A percentile compares a stretch with the other conserved stretches of the same genome.
phyloP scores from a whole-genome alignment of 768 basidiomycete species.

The Amanita pseudoporphyria region DNA sequence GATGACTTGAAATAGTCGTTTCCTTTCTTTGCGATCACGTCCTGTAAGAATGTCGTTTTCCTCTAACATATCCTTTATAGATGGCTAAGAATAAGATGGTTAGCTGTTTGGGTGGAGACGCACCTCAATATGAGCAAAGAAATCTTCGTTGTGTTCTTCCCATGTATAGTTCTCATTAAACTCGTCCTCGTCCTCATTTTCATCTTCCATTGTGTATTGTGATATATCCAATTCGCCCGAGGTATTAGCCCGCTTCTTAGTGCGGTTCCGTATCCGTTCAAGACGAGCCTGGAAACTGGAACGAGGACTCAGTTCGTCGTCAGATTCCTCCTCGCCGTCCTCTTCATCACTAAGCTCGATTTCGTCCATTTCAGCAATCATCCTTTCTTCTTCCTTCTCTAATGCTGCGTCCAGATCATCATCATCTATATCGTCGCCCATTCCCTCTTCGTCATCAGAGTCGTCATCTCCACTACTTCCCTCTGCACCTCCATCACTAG shows the following conservation, averaged over 20 bases:
- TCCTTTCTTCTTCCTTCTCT: constrained; percentile 27
- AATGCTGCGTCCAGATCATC: constrained; percentile 16
- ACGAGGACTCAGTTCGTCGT: constrained; percentile 28
- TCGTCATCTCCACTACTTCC: constrained; percentile 25
- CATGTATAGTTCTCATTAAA: constrained; percentile 16
- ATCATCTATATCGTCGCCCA: too few species aligned
- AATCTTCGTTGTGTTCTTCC: constrained; percentile 50
- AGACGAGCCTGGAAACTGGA: constrained; percentile 38
- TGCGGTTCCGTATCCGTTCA: constrained; percentile 25
- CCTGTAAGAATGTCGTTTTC: constrained; percentile 41
- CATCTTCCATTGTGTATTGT: constrained; percentile 23
- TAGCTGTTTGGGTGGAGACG: constrained; percentile 9
- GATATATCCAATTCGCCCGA: constrained; percentile 17
- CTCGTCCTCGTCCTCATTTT: constrained; percentile 22
- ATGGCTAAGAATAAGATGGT: not conserved
- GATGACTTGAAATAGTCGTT: constrained; percentile 52
- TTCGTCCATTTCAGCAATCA: constrained; percentile 36
- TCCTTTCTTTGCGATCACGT: constrained; percentile 37
- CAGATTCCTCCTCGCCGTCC: constrained; percentile 26
- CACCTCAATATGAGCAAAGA: constrained; percentile 47
- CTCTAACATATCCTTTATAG: constrained; percentile 48
- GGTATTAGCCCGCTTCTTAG: constrained; percentile 18
- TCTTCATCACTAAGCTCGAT: constrained; percentile 19
- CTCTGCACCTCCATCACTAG: constrained; percentile 15
- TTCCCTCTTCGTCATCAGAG: constrained; percentile 20